phyloP scores from a whole-genome alignment of 1,284 basidiomycete species.

The Ustilago bromivora region DNA sequence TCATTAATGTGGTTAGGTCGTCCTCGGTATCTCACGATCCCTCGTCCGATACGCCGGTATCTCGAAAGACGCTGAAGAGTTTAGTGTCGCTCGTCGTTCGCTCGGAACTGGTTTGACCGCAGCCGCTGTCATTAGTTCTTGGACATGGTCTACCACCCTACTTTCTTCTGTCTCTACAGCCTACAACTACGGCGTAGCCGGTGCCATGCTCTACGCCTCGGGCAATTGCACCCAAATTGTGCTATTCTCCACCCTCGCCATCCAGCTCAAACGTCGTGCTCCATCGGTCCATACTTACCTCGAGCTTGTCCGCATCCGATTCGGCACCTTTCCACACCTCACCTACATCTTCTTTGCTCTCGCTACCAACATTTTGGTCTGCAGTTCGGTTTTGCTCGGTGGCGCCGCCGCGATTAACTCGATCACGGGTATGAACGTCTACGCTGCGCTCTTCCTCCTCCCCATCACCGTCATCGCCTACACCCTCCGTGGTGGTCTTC shows the following conservation, averaged over 20 bases:
- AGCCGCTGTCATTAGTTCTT: slow-evolving; percentile 59
- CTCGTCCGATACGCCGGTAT: slow-evolving; percentile 51
- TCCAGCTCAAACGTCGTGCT: slow-evolving; percentile 60
- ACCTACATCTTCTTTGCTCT: slow-evolving; percentile 63
- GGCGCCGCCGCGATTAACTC: slow-evolving; percentile 57
- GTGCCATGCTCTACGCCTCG: slow-evolving; percentile 61
- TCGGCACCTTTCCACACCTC: slow-evolving; percentile 54
- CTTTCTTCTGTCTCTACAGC: slow-evolving; percentile 55
- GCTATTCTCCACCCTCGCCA: slow-evolving; percentile 61
- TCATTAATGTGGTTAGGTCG: slow-evolving; percentile 15
- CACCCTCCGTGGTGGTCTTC: slow-evolving; percentile 57
- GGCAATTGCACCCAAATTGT: slow-evolving; percentile 61
- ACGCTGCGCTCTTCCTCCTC: slow-evolving; percentile 57
- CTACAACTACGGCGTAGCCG: slow-evolving; percentile 64
- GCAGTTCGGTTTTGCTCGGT: slow-evolving; percentile 55
- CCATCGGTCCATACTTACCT: slow-evolving; percentile 62
- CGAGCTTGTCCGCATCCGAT: slow-evolving; percentile 57
- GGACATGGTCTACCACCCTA: slow-evolving; percentile 65
- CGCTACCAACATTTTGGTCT: slow-evolving; percentile 65
- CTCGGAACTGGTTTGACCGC: slow-evolving; percentile 62
- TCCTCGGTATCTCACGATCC: slow-evolving; percentile 55
- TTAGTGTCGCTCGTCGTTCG: slow-evolving; percentile 53
- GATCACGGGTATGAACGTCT: slow-evolving; percentile 60
- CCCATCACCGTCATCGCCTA: slow-evolving; percentile 60
- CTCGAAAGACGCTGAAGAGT: slow-evolving; percentile 54